These are phyloP conservation scores for Saccharomycopsis synnaedendra DNA, from an alignment of 805 yeast species.

Conservation along the genomic window DNA sequence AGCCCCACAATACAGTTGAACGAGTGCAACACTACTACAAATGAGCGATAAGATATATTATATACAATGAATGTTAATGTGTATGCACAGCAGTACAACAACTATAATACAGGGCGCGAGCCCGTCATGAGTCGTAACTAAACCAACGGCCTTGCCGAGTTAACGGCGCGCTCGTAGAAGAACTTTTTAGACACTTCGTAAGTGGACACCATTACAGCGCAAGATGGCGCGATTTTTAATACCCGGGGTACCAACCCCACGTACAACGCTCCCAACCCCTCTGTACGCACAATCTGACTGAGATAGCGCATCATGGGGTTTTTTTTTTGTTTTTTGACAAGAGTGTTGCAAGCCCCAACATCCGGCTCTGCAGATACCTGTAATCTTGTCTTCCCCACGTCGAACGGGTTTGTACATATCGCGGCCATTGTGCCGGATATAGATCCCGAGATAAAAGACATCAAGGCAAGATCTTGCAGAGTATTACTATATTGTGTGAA, in stretches of 20 bases:
- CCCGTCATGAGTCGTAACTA: too few species aligned
- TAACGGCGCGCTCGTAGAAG: constrained; percentile 19
- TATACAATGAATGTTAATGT: too few species aligned
- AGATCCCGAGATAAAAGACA: constrained; percentile 74
- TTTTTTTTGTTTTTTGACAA: constrained; percentile 18
- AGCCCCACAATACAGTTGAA: too few species aligned
- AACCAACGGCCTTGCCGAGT: too few species aligned
- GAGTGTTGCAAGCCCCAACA: constrained; percentile 18
- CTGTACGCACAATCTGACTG: constrained; percentile 47
- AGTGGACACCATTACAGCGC: constrained; percentile 96
- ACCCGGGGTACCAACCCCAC: constrained; percentile 82
- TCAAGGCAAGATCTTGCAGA: constrained; percentile 38
- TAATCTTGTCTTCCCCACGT: constrained; percentile 89
- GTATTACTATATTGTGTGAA: not conserved
- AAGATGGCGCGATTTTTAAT: constrained; percentile 88
- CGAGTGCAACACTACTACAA: too few species aligned
- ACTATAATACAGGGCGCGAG: too few species aligned
- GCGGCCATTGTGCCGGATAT: constrained; percentile 82
- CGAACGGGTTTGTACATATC: constrained; percentile 83
- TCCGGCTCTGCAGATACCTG: constrained; percentile 45
- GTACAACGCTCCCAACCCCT: constrained; percentile 77
- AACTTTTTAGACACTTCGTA: constrained; percentile 79
- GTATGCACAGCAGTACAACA: too few species aligned
- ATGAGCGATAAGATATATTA: too few species aligned
- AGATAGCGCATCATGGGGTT: constrained; percentile 62